Conservation (phyloP, 495 filamentous ascomycete species). For the Penicillium ucsense region DNA sequence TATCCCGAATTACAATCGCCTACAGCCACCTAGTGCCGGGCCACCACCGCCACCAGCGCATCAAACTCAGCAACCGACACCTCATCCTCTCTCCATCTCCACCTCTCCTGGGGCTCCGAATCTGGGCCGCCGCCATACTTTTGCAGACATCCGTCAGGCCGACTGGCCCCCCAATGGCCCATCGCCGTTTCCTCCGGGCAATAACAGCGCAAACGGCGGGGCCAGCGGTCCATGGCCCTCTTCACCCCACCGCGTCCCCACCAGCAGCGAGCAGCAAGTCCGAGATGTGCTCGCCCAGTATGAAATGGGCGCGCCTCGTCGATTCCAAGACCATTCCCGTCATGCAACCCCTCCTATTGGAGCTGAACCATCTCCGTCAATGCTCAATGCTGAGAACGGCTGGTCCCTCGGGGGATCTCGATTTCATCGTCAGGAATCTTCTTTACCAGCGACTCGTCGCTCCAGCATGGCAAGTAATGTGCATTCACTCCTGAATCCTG, state of each 20-base stretch:
- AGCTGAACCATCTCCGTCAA: conserved; percentile 38
- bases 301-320: conserved; percentile 56
- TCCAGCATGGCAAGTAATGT: conserved; percentile 71
- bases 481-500: conserved; percentile 73
- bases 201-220: background rate
- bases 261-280: conserved; percentile 66
- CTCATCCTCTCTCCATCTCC: conserved; percentile 69
- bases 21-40: conserved; percentile 44
- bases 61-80: conserved; percentile 52
- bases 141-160: conserved; percentile 86
- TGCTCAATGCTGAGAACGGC: conserved; percentile 43
- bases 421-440: conserved; percentile 34
- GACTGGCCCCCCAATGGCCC: conserved; percentile 65
- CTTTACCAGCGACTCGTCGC: conserved; percentile 55
- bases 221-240: conserved; percentile 66
- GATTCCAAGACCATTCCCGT: conserved; percentile 48
- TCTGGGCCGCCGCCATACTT: conserved; percentile 80
- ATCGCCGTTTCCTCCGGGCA: conserved; percentile 51
- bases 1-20: conserved; percentile 46
- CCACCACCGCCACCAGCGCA: conserved; percentile 52
- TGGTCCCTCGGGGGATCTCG: conserved; percentile 46
- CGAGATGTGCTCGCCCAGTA: conserved; percentile 76
- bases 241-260: conserved; percentile 61
- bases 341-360: conserved; percentile 61
- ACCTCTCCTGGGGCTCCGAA: conserved; percentile 60